Evolutionary conservation across 225 moss, liverwort and hornwort species (phyloP), one percentile per base, ranked within the genome.

Genomic region (Polytrichum formosum): DNA sequence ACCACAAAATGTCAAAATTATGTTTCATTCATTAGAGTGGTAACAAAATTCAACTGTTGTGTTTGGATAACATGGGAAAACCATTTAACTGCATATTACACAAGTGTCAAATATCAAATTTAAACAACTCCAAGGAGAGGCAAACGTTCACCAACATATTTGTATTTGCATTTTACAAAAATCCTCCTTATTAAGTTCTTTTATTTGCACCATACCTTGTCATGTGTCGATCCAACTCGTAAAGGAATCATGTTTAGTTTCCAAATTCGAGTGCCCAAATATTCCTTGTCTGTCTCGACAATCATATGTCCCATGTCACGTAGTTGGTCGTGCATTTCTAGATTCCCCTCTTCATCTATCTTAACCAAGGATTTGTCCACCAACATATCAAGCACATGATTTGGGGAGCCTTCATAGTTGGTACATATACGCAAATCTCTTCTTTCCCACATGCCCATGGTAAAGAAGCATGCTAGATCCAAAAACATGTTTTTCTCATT

Each of bases 241-340:
- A 7, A 31, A 31, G 7, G 7, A 6, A 31, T 31, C 31, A 31
- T 31, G 31, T 31, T 7, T 16, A 1, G 19, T 28, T 35, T 20
- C 26, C 65, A 65, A 28, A 65, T 21, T 35, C n/a, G 20, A 65
- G 65, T 65, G 2, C 65, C 65, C 13, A 5, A 10, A 31, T 65
- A 65, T 31, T 65, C 31, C n/a, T 6, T 0, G 1, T 31, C 1
- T 31, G 1, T 17, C 20, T 28, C 28, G 18, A 16, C 65, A 18
- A 65, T 65, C 28, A 17, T 65, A 1, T 31, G 30, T 65, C 65
- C 65, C 65, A 65, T 65, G n/a, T 33, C 65, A 18, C 26, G 4
- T 31, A 28, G 29, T 26, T 65, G 28, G 18, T 65, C 65, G 35
- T 65, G 65, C 30, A 65, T 65, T 33, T 65, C 65, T 1, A 65